Base-by-base conservation (phyloP, 2,329 filamentous ascomycete species). In the Aspergillus piperis region DNA sequence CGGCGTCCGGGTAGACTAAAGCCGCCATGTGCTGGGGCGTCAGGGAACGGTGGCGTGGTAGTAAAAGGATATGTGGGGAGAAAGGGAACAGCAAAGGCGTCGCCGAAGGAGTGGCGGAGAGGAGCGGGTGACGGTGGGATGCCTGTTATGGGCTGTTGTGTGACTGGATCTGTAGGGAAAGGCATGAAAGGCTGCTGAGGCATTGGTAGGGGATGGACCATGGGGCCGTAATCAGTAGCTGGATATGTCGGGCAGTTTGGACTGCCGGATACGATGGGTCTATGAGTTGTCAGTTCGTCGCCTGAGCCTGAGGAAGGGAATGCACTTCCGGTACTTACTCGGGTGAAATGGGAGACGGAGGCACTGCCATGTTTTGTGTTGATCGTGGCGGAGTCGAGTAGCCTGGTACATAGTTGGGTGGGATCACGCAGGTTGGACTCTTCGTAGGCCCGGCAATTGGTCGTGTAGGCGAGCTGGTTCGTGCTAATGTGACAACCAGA, bases 371-470 rank as follows among this genome's bases (percentile, higher is more conserved):
- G 21, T 69, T 74, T 27, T 65, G 68, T 30, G 68, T 54, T 17
- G 66, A 68, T 52, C 64, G 64, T 19, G 75, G 71, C n/a, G 74
- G 71, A 2, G 70, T 73, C 15, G 75, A 72, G 57, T 74, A 73
- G 2, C 73, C 73, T 8, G 72, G 58, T 25, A 69, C 59, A 58
- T 72, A 76, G 50, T 60, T 62, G 15, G 71, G 57, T 15, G 70
- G 66, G 13, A 71, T 64, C 44, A 72, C 61, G 15, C 70, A 68
- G 7, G 66, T 57, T 32, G 73, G 74, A 53, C 77, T 77, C 64
- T 71, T 76, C 3, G 77, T 78, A 54, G 77, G 77, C 0, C 77
- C 77, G 27, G 77, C 77, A 60, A 79, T 76, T 3, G 77, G 76
- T 49, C 68, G 70, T 5, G 77, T 79, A 10, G 77, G 77, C 17